Conservation (phyloP, 1,139 yeast genomes). For the Meyerozyma sp. region DNA sequence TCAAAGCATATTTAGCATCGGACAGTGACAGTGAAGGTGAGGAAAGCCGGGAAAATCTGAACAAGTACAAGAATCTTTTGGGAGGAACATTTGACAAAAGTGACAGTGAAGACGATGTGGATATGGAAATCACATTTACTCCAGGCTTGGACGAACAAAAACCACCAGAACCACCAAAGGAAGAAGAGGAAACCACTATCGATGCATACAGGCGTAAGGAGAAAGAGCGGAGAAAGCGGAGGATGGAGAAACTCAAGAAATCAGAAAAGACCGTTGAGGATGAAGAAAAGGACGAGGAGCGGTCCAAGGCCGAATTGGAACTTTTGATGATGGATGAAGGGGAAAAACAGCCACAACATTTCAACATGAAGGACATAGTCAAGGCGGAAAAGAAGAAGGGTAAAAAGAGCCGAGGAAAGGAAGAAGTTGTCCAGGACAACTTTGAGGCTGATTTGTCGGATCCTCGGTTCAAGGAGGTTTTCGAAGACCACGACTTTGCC, state of each 20-base stretch:
- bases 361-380: slow-evolving; percentile 73
- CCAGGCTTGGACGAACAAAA: slow-evolving; percentile 67
- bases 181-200: slow-evolving; percentile 63
- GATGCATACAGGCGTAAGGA: slow-evolving; percentile 84
- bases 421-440: slow-evolving; percentile 49
- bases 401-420: slow-evolving; percentile 36
- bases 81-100: slow-evolving; percentile 38
- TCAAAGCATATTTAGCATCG: slow-evolving; percentile 90
- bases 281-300: slow-evolving; percentile 23
- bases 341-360: slow-evolving; percentile 50
- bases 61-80: slow-evolving; percentile 62
- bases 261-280: slow-evolving; percentile 38
- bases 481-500: slow-evolving; percentile 85
- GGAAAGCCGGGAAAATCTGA: slow-evolving; percentile 36
- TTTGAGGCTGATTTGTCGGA: slow-evolving; percentile 69
- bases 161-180: slow-evolving; percentile 19
- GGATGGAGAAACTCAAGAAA: slow-evolving; percentile 70
- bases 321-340: slow-evolving; percentile 65
- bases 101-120: slow-evolving; percentile 64
- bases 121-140: slow-evolving; percentile 93
- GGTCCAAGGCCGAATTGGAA: slow-evolving; percentile 65
- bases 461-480: slow-evolving; percentile 83
- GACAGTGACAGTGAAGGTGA: slow-evolving; percentile 62
- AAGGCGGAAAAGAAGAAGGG: slow-evolving; percentile 67
- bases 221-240: slow-evolving; percentile 81